Evolutionary conservation across 345 rosid species (phyloP), one percentile per base, ranked within the genome.

Genomic region (Kernera saxatilis): DNA sequence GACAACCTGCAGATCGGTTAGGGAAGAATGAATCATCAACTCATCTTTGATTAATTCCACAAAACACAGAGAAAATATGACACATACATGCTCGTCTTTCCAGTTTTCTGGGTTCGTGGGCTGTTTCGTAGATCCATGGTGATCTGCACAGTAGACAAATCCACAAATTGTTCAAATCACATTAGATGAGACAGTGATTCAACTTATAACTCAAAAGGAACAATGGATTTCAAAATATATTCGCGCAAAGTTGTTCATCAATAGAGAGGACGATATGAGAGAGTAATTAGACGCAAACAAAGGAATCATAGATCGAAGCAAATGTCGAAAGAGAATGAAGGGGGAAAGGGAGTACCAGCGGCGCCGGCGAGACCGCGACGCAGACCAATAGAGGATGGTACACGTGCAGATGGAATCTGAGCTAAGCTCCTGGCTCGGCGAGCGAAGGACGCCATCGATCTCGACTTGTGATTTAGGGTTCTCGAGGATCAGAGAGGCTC

Each of bases 61-160:
- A 65, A 46, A 22, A 18, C 40, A 48, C 0, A 55, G 39, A 25
- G 49, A 39, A 50, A 26, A 35, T 27, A 51, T 14, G 41, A 11
- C 18, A 84, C 88, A 83, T 51, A 91, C 98, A 30, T 94, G 97
- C 78, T 91, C 96, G 65, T 91, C 97, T 71, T 94, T 94, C 97
- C 99, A 94, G 64, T 85, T 83, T 50, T 90, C 80, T 33, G 97
- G 99, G 78, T 68, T 86, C 91, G 79, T 72, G n/a, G 98, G 98
- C 58, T 89, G 92, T 64, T 81, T 65, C 98, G 84, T 84, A 17
- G 91, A 85, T 43, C 92, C 97, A 77, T 87, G 97, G 82, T 86
- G 96, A 85, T 87, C 97, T 93, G 86, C 64, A 50, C n/a, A n/a
- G n/a, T n/a, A n/a, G n/a, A n/a, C n/a, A n/a, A n/a, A n/a, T n/a